These are phyloP conservation scores for Leccinum ponderosum DNA, from an alignment of 1,284 basidiomycete species.

Conservation along the genomic window DNA sequence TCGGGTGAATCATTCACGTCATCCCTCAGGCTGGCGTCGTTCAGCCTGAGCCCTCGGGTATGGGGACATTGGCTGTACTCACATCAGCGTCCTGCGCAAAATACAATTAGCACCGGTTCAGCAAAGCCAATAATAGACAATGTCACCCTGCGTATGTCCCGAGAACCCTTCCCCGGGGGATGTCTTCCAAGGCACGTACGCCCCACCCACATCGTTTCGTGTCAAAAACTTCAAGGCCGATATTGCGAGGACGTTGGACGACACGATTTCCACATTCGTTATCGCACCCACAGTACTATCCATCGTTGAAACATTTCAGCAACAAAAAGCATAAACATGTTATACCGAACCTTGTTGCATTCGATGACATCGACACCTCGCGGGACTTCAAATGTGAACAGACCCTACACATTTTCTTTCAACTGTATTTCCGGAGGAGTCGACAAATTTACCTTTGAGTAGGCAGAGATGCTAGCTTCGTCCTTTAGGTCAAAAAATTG, in stretches of 20 bases:
- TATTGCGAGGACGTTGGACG: constrained; percentile 47
- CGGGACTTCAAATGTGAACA: constrained; percentile 47
- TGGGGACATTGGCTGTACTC: constrained; percentile 8
- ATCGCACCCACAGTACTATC: constrained; percentile 48
- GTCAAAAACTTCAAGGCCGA: constrained; percentile 57
- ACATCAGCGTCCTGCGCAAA: constrained; percentile 26
- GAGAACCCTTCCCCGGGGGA: constrained; percentile 55
- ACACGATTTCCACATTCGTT: constrained; percentile 51
- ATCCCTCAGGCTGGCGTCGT: constrained; percentile 38
- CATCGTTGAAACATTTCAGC: background rate
- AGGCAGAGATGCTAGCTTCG: constrained; percentile 38
- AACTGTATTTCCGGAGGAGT: background rate
- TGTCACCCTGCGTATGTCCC: constrained; percentile 65
- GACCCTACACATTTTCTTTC: constrained; percentile 38
- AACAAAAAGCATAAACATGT: background rate
- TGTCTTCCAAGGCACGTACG: constrained; percentile 38
- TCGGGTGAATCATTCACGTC: constrained; percentile 37
- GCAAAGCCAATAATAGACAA: constrained; percentile 1
- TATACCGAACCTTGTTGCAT: constrained; percentile 50
- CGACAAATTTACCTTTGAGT: constrained; percentile 37
- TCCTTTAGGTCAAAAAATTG: constrained; percentile 18
- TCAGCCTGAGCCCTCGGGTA: constrained; percentile 3
- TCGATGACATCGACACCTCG: constrained; percentile 54
- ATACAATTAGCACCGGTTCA: constrained; percentile 4
- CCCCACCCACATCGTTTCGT: constrained; percentile 57